Evolutionary conservation across 148 eudicot genomes (phyloP), one percentile per base, ranked within the genome.

Genomic region (Rhododendron vialii): DNA sequence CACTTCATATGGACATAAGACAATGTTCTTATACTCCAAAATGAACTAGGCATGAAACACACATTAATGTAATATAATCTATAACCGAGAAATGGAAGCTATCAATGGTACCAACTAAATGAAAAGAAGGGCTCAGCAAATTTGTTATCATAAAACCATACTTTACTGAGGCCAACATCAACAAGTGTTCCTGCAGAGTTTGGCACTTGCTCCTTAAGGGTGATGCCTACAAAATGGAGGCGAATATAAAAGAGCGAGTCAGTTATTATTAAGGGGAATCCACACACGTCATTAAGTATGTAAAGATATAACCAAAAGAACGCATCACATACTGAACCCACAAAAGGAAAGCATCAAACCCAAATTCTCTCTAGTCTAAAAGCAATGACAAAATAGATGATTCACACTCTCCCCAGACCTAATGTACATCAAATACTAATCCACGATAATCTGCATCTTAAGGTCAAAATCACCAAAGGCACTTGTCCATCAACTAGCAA

Each of bases 121-220:
- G 24, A 75, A 20, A 67, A 7, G n/a, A 22, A 11, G 11, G n/a
- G 35, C 2, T 47, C 38, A 6, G 38, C 30, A 22, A 63, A 28
- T 71, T 41, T 38, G 10, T 73, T 55, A 35, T 80, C 65, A 83
- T 48, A 17, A 45, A 28, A 35, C 5, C 87, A 71, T 92, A 97
- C 99, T 98, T 93, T 92, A 87, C 89, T 94, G 18, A 97, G 98
- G 82, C 99, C 99, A 85, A 97, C 98, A 84, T 97, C 98, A 84
- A 95, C 99, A 84, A 93, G 90, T 82, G 98, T 92, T 83, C 93
- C 91, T 38, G 61, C 85, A 84, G 90, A 91, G 74, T 90, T 92
- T 81, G 90, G 90, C 80, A 90, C 91, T 88, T 84, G 90, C 43
- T 91, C 93, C 85, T 88, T 92, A 61, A 90, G 81, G 57, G 98